These are phyloP conservation scores for Rugonectria rugulosa DNA, from an alignment of 2,329 filamentous ascomycete species.

Conservation along the genomic window DNA sequence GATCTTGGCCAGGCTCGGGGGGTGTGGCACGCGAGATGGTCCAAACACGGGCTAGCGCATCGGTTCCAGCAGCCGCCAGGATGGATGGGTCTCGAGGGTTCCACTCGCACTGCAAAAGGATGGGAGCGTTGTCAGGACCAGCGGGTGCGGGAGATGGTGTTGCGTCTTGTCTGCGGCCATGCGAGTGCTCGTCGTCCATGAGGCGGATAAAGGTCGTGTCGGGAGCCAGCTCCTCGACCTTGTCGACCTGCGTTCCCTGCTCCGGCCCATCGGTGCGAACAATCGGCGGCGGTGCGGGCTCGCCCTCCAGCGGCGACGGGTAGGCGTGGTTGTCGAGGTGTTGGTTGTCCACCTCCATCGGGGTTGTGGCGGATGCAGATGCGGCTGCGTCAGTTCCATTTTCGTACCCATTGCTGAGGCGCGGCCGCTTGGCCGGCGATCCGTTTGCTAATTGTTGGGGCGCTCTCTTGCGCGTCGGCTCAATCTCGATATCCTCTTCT, in stretches of 20 bases:
- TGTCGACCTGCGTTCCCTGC: conserved; percentile 70
- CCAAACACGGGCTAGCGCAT: conserved; percentile 75
- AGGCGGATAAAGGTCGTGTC: conserved; percentile 69
- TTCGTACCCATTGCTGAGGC: conserved; percentile 69
- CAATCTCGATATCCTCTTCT: conserved; percentile 50
- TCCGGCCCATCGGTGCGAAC: conserved; percentile 68
- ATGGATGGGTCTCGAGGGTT: conserved; percentile 70
- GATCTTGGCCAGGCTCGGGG: conserved; percentile 50
- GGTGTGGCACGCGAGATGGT: conserved; percentile 64
- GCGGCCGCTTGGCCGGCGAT: conserved; percentile 65
- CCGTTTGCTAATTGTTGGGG: conserved; percentile 60
- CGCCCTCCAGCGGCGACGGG: conserved; percentile 68
- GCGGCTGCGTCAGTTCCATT: conserved; percentile 56
- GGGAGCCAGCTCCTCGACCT: conserved; percentile 65
- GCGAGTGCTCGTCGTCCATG: conserved; percentile 50
- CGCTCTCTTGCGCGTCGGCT: conserved; percentile 59
- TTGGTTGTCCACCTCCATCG: conserved; percentile 67
- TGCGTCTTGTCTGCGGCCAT: conserved; percentile 45
- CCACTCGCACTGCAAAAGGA: conserved; percentile 74
- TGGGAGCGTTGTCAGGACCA: conserved; percentile 61
- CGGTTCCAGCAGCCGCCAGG: conserved; percentile 73
- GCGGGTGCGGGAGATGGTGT: conserved; percentile 48
- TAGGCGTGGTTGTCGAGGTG: conserved; percentile 66
- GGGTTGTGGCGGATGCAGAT: conserved; percentile 54
- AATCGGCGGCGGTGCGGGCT: conserved; percentile 60